Percentiles rank a stretch among this genome's conserved stretches.
Evolutionary conservation across 768 basidiomycete species (phyloP).

Genomic region (Boletus speciosus): DNA sequence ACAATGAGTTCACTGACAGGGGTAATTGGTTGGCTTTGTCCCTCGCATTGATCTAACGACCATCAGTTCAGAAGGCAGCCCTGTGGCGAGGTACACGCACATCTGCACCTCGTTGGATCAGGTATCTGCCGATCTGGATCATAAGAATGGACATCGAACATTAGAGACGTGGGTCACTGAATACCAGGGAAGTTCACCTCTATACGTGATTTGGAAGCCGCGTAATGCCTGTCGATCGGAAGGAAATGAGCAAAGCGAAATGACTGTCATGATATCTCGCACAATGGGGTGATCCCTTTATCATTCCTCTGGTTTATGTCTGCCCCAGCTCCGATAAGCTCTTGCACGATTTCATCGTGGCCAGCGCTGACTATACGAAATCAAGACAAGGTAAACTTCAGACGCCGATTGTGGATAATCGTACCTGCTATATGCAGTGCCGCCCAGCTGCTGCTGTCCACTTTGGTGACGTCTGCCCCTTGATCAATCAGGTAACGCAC

Average conservation of each 20-base stretch:
- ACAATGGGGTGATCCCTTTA: slow-evolving; percentile 85
- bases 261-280: slow-evolving; percentile 22
- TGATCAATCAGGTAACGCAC: slow-evolving; percentile 65
- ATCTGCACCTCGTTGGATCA: slow-evolving; percentile 87
- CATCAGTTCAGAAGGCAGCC: slow-evolving; percentile 30
- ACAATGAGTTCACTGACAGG: slow-evolving; percentile 45
- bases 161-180: slow-evolving; percentile 17
- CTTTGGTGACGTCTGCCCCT: slow-evolving; percentile 60
- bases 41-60: slow-evolving; percentile 80
- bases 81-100: slow-evolving; percentile 50
- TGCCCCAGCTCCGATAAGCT: slow-evolving; percentile 79
- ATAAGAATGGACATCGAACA: slow-evolving; percentile 26
- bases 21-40: slow-evolving; percentile 93
- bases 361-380: slow-evolving; percentile 69
- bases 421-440: slow-evolving; percentile 76
- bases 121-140: slow-evolving; percentile 76
- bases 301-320: slow-evolving; percentile 77
- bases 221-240: slow-evolving; percentile 67
- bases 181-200: slow-evolving; percentile 49
- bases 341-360: slow-evolving; percentile 66
- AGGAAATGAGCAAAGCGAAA: slow-evolving; percentile 3
- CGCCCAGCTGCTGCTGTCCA: slow-evolving; percentile 71
- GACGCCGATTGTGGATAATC: neutral
- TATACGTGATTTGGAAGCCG: slow-evolving; percentile 86
- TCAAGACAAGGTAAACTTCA: neutral